phyloP scores from a whole-genome alignment of 345 rosid species.

The Physaria fendleri region DNA sequence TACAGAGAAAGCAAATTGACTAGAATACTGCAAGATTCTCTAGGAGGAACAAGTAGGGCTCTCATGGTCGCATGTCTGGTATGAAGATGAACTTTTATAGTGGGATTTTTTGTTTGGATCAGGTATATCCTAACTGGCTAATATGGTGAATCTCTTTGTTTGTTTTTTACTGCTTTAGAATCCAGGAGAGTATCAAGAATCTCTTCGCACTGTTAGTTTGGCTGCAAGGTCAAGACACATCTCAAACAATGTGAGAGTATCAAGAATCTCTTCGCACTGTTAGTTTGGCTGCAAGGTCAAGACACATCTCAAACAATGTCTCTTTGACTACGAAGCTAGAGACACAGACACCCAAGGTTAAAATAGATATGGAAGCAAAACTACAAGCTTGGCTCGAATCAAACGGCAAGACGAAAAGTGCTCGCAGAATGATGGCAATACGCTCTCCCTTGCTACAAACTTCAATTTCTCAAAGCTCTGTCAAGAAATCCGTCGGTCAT shows the following conservation, averaged over 20 bases:
- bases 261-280: conserved; percentile 88
- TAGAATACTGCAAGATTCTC: conserved; percentile 84
- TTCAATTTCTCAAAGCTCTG: conserved; percentile 33
- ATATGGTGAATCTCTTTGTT: not conserved
- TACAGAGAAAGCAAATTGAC: conserved; percentile 95
- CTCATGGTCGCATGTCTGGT: conserved; percentile 95
- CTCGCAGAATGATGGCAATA: conserved; percentile 35
- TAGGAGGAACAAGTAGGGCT: conserved; percentile 82
- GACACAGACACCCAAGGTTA: conserved; percentile 59
- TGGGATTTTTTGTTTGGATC: not conserved
- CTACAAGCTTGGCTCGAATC: conserved; percentile 82
- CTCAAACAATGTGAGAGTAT: too few species aligned
- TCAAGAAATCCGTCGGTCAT: conserved; percentile 36
- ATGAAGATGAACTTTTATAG: not conserved
- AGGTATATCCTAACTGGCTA: not conserved
- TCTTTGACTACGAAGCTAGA: conserved; percentile 45
- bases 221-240: conserved; percentile 90
- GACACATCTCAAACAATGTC: conserved; percentile 56
- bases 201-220: conserved; percentile 78
- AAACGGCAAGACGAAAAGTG: conserved; percentile 75
- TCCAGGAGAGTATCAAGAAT: conserved; percentile 93
- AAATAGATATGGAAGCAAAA: conserved; percentile 79
- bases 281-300: conserved; percentile 88
- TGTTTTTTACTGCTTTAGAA: conserved; percentile 36
- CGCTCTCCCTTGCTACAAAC: conserved; percentile 42